Base-by-base conservation (phyloP, 2,329 filamentous ascomycete genomes). In the Falciphora oryzae region DNA sequence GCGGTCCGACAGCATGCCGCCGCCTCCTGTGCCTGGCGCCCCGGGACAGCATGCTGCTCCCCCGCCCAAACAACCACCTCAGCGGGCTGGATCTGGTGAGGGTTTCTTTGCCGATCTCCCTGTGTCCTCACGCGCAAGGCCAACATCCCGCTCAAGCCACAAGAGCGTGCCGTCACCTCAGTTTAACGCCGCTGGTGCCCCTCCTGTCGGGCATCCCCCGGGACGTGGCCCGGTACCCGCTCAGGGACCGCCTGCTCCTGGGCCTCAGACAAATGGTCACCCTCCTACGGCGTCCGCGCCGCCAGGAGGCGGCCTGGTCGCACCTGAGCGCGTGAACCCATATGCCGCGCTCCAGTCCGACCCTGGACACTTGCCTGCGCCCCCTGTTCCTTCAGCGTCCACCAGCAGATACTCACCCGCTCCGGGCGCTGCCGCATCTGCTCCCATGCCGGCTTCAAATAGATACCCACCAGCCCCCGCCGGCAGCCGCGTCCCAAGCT, bases 81-180 rank as follows among this genome's bases (percentile, higher is more conserved):
- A 57, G 29, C 64, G 66, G 59, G 61, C 53, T 35, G 56, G 56
- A 53, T 57, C 63, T 28, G 81, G 84, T 66, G 75, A 80, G 53
- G 86, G 83, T 69, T 94, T 94, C 73, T 94, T 93, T 69, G 91
- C 93, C 75, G 91, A 94, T 64, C 79, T 94, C 28, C 91, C 91
- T 1, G 75, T 89, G 63, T 75, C 82, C 1, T 76, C 84, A 4
- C 88, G 82, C 71, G 83, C 86, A n/a, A 84, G 88, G 31, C 84
- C 86, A 25, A 80, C 82, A 29, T 84, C 85, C 1, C 81, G 86
- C 64, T 83, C 84, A 32, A 81, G 80, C 68, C 76, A 74, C 31
- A 69, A 70, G 35, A 72, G 78, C 44, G 73, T 75, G 57, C 72
- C 76, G 6, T 83, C 82, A 10, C 80, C 82, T 29, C 79, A 75